These are phyloP conservation scores for Fusarium pininemorale DNA, from an alignment of 2,329 filamentous ascomycete species.

Conservation along the genomic window DNA sequence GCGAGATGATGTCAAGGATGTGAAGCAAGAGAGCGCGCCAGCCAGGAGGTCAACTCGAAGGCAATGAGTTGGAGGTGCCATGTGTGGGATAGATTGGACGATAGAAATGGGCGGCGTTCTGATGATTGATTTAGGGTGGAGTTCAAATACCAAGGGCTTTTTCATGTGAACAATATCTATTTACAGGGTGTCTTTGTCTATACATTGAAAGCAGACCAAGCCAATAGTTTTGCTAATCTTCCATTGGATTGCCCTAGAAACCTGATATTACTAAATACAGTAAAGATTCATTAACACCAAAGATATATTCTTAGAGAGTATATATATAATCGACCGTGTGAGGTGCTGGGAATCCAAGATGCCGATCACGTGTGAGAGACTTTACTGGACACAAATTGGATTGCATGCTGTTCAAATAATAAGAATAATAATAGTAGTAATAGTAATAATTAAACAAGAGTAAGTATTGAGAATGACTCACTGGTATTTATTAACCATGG, in stretches of 20 bases:
- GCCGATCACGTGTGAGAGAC: not conserved
- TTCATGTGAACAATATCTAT: not conserved
- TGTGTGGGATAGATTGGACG: not conserved
- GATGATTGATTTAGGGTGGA: slow-evolving; percentile 9
- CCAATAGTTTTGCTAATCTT: not conserved
- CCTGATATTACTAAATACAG: not conserved
- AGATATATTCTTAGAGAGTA: not conserved
- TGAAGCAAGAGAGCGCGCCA: slow-evolving; percentile 30
- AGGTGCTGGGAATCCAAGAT: not conserved
- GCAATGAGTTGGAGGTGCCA: slow-evolving; percentile 3
- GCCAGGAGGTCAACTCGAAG: slow-evolving; percentile 40
- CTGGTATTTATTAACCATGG: no score
- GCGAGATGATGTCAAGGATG: slow-evolving; percentile 39
- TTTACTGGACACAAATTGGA: not conserved
- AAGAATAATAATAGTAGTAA: not conserved
- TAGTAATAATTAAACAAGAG: not conserved
- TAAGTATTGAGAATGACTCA: not conserved
- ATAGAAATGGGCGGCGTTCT: not conserved
- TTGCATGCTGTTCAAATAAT: not conserved
- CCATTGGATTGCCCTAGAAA: not conserved
- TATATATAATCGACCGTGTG: not conserved
- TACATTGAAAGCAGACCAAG: not conserved
- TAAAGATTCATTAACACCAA: not conserved
- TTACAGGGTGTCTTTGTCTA: not conserved
- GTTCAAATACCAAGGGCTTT: slow-evolving; percentile 27